Evolutionary conservation across 2,329 filamentous ascomycete genomes (phyloP).

Genomic region (Colletotrichum kahawae): DNA sequence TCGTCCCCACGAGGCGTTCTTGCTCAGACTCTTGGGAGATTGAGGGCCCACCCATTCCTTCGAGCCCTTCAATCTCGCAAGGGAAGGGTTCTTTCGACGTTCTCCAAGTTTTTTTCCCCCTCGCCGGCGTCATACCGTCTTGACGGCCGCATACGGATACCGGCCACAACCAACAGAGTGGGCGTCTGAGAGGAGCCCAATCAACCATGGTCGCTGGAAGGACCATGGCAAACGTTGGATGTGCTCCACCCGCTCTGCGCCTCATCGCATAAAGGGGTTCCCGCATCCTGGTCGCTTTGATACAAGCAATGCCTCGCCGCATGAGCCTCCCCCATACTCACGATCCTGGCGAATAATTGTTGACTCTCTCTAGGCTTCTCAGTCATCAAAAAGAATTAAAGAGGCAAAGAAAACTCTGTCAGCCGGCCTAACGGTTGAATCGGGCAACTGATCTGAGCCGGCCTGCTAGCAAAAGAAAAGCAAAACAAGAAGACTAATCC

Average conservation of each 20-base stretch:
- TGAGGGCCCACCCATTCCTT: slow-evolving; percentile 1
- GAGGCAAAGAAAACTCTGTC: neutral
- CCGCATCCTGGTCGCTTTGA: slow-evolving; percentile 8
- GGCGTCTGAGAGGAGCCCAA: neutral
- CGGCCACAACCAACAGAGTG: neutral
- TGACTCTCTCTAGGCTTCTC: neutral
- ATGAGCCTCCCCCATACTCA: slow-evolving; percentile 12
- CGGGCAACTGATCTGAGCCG: neutral
- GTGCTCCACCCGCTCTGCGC: slow-evolving; percentile 9
- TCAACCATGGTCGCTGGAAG: neutral
- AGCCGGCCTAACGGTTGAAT: neutral
- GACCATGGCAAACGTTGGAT: neutral
- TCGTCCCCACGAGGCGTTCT: neutral
- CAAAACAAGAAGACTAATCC: neutral
- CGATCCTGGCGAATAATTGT: neutral
- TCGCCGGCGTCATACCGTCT: neutral
- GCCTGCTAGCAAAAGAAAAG: slow-evolving; percentile 1
- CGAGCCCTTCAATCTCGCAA: neutral
- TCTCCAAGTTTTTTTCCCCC: neutral
- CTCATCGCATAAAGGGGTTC: slow-evolving; percentile 20
- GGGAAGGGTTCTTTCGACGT: neutral
- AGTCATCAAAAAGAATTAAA: neutral
- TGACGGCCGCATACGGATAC: neutral
- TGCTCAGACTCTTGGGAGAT: neutral
- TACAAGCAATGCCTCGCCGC: slow-evolving; percentile 10